Conservation (phyloP, 306 rosid genomes). For the Heteromeles arbutifolia region DNA sequence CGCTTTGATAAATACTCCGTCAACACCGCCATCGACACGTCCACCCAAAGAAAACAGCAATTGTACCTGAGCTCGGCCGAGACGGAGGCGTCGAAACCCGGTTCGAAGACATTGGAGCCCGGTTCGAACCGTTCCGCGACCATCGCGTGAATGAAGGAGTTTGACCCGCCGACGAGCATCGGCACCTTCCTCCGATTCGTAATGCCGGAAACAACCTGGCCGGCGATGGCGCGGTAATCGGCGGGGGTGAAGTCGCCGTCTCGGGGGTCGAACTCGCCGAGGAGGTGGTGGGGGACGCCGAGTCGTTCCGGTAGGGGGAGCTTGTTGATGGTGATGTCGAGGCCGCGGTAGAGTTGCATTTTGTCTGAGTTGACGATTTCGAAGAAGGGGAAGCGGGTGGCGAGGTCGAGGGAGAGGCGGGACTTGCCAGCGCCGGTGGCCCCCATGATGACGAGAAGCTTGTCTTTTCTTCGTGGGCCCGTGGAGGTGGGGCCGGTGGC, state of each 20-base stretch:
- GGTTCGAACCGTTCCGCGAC: slow-evolving; percentile 45
- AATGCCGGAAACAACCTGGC: slow-evolving; percentile 26
- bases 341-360: slow-evolving; percentile 76
- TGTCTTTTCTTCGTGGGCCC: slow-evolving; percentile 39
- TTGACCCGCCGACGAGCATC: slow-evolving; percentile 76
- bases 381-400: slow-evolving; percentile 42
- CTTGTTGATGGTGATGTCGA: slow-evolving; percentile 86
- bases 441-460: slow-evolving; percentile 67
- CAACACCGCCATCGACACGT: slow-evolving; percentile 51
- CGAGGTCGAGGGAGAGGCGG: slow-evolving; percentile 73
- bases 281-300: slow-evolving; percentile 66
- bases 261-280: slow-evolving; percentile 50
- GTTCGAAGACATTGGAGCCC: slow-evolving; percentile 30
- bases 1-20: slow-evolving; percentile 47
- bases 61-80: slow-evolving; percentile 54
- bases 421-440: slow-evolving; percentile 91
- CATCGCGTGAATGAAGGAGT: slow-evolving; percentile 72
- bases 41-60: slow-evolving; percentile 88
- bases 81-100: background rate
- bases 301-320: slow-evolving; percentile 46
- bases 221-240: slow-evolving; percentile 50
- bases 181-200: slow-evolving; percentile 41
- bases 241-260: slow-evolving; percentile 44
- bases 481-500: slow-evolving; percentile 26
- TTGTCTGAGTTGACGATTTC: slow-evolving; percentile 87